Evolutionary conservation across 768 basidiomycete species (phyloP), one percentile per base, ranked within the genome.

Genomic region (Rhizopogon roseolus): DNA sequence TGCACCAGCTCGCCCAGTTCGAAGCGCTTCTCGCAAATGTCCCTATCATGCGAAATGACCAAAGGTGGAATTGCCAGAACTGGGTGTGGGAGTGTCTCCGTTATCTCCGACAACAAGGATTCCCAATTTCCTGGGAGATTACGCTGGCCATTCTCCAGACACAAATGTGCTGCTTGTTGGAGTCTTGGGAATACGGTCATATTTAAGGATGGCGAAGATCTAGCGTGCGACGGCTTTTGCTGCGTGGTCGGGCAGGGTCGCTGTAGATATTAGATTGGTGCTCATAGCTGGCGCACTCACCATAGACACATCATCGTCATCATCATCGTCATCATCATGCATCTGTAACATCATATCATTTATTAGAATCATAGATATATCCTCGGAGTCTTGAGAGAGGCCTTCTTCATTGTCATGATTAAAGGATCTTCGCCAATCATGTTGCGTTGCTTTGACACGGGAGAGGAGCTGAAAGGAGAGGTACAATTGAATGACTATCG

Each of bases 31-130:
- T 40, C 39, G 59, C 49, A 16, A 39, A 40, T 16, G 42, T 55
- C 17, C 63, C 61, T n/a, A 51, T 48, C 29, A 61, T 62, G n/a
- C 56, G 55, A 56, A 57, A 67, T 5, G 49, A 58, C 4, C 45
- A 43, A 7, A 60, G 53, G 3, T 71, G 67, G 69, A 52, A 61
- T 50, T 57, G 54, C 19, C 69, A 69, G 49, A 54, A 60, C 2
- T 68, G 68, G 67, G 63, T 60, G 50, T 57, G 58, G 19, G 67
- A 69, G 0, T 60, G 59, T 4, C 45, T 62, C 42, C 53, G 58
- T 17, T 46, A 52, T 14, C 22, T 43, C 10, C 27, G 38, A 1
- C 22, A 40, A 28, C 50, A 50, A 3, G 55, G 61, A 10, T 27
- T 69, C 42, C 50, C 50, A 11, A 52, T 60, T 44, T 58, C 57